Evolutionary conservation across 2,329 filamentous ascomycete species (phyloP).

Genomic region (Cordyceps fumosorosea): DNA sequence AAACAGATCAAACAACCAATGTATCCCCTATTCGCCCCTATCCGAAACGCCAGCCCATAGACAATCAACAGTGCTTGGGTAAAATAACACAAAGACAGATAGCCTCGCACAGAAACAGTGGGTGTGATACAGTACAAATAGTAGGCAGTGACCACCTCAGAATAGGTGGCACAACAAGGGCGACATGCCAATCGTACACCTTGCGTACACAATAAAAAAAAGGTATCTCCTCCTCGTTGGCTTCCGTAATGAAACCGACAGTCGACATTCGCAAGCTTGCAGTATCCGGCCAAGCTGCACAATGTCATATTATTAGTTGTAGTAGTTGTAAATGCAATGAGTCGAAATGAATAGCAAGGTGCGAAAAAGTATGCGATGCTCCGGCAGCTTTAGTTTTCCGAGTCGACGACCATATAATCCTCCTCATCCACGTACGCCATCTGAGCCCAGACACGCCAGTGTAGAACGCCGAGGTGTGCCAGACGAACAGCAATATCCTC

Average conservation of each 20-base stretch:
- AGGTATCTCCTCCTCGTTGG: constrained; percentile 6
- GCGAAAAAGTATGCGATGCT: not conserved
- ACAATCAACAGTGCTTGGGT: not conserved
- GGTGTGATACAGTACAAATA: constrained; percentile 4
- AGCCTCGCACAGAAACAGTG: not conserved
- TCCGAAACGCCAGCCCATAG: constrained; percentile 16
- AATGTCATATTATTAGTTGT: constrained; percentile 10
- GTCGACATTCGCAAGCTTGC: not conserved
- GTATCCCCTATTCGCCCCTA: constrained; percentile 13
- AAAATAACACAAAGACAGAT: not conserved
- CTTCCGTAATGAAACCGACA: not conserved
- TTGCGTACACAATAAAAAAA: not conserved
- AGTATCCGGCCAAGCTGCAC: not conserved
- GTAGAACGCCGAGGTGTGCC: constrained; percentile 75
- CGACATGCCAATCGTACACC: not conserved
- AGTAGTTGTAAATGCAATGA: constrained; percentile 4
- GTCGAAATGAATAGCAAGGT: not conserved
- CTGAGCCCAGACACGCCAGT: constrained; percentile 83
- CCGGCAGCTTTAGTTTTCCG: not conserved
- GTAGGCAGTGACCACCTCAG: not conserved
- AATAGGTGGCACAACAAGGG: not conserved
- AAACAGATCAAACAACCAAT: constrained; percentile 9
- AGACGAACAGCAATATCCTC: constrained; percentile 69
- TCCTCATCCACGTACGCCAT: constrained; percentile 56
- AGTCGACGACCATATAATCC: constrained; percentile 27